phyloP scores from a whole-genome alignment of 202 grass and related monocot genomes.

The Saccharum hybrid region DNA sequence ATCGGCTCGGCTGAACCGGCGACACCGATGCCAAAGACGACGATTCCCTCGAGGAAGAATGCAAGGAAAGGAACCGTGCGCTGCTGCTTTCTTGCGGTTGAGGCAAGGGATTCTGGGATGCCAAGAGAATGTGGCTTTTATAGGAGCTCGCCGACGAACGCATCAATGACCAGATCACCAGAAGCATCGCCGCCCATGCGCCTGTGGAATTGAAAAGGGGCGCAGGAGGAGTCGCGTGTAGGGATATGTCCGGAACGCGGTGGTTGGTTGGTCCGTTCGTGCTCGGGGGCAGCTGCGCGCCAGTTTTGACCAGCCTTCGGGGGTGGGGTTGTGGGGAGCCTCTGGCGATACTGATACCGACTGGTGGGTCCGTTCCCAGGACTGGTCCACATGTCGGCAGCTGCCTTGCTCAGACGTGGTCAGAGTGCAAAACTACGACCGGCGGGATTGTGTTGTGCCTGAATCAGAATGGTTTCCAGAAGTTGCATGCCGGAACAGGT shows the following conservation, averaged over 20 bases:
- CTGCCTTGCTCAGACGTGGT: neutral
- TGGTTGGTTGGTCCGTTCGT: neutral
- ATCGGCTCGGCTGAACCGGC: neutral
- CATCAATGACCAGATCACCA: neutral
- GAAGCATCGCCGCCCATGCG: slow-evolving; percentile 19
- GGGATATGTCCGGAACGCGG: slow-evolving; percentile 38
- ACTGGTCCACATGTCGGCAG: neutral
- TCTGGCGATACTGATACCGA: neutral
- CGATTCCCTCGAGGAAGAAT: slow-evolving; percentile 1
- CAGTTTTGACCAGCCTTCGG: slow-evolving; percentile 23
- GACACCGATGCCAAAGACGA: neutral
- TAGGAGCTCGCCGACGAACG: slow-evolving; percentile 4
- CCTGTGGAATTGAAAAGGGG: too few species aligned
- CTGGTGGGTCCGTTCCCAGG: neutral
- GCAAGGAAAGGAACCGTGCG: neutral
- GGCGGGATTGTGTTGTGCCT: neutral
- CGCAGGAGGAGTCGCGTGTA: neutral
- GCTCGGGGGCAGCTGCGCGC: slow-evolving; percentile 19
- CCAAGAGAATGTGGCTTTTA: slow-evolving; percentile 10
- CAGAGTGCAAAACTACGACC: neutral
- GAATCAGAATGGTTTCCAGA: slow-evolving; percentile 12
- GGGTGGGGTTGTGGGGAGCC: neutral
- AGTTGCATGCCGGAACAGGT: slow-evolving; percentile 4
- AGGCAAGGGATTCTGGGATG: neutral
- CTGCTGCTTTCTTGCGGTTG: slow-evolving; percentile 15